Evolutionary conservation across 176 grass and related monocot genomes (phyloP).

Genomic region (Hyparrhenia diplandra): DNA sequence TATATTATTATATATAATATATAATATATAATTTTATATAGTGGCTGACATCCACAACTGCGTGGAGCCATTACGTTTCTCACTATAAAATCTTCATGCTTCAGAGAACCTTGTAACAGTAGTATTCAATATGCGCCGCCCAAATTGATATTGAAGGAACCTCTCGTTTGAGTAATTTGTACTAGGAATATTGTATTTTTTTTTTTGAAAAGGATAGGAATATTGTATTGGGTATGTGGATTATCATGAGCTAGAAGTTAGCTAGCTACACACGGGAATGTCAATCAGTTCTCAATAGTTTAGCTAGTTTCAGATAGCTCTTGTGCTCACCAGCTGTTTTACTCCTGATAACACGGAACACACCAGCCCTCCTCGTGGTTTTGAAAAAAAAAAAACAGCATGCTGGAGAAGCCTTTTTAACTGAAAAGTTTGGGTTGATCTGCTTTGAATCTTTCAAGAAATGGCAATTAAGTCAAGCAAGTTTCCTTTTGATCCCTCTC

Average conservation of each 20-base stretch:
- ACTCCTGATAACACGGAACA: background rate
- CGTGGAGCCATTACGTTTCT: slow-evolving; percentile 13
- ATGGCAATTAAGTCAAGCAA: background rate
- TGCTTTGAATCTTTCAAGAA: background rate
- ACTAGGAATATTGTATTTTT: slow-evolving; percentile 49
- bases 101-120: slow-evolving; percentile 29
- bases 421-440: background rate
- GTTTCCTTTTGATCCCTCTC: background rate
- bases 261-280: background rate
- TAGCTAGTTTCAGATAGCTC: background rate
- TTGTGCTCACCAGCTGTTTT: slow-evolving; percentile 29
- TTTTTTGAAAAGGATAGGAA: too few species aligned
- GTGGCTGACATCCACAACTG: slow-evolving; percentile 22
- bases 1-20: background rate
- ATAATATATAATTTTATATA: too few species aligned
- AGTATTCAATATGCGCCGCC: slow-evolving; percentile 30
- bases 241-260: background rate
- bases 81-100: background rate
- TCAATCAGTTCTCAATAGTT: slow-evolving; percentile 8
- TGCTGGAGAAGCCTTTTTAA: background rate
- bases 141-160: background rate
- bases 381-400: background rate
- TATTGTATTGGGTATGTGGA: slow-evolving; percentile 4
- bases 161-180: slow-evolving; percentile 25
- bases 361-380: background rate